These are phyloP conservation scores for Fusarium sp. DNA, from an alignment of 2,329 filamentous ascomycete species.

Conservation along the genomic window DNA sequence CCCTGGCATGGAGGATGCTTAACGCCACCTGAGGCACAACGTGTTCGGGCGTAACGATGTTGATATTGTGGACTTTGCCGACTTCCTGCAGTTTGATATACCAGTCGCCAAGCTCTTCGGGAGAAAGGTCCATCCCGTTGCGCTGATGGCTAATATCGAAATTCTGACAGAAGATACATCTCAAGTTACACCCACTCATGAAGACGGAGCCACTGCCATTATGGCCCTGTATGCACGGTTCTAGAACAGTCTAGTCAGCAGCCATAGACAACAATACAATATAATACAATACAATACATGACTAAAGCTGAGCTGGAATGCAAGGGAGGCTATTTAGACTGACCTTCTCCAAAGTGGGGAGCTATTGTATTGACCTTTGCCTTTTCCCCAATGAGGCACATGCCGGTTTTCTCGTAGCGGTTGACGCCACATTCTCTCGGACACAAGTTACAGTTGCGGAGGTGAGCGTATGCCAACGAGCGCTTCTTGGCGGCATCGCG, in stretches of 20 bases:
- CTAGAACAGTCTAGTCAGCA: conserved; percentile 49
- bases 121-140: conserved; percentile 82
- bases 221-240: conserved; percentile 85
- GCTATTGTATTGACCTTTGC: conserved; percentile 87
- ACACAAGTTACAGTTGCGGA: conserved; percentile 83
- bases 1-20: conserved; percentile 77
- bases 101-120: conserved; percentile 83
- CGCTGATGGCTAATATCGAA: conserved; percentile 84
- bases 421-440: conserved; percentile 82
- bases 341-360: conserved; percentile 83
- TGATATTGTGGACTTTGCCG: conserved; percentile 89
- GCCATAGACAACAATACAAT: conserved; percentile 1
- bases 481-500: conserved; percentile 78
- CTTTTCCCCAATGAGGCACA: conserved; percentile 80
- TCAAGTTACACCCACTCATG: conserved; percentile 79
- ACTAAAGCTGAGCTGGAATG: conserved; percentile 1
- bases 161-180: conserved; percentile 84
- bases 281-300: background rate
- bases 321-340: conserved; percentile 41
- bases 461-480: conserved; percentile 77
- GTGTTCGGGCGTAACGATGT: conserved; percentile 87
- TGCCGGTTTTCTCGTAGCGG: conserved; percentile 80
- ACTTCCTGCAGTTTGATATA: conserved; percentile 83
- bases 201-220: conserved; percentile 84
- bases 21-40: conserved; percentile 85